These are phyloP conservation scores for Cornus kousa DNA, from an alignment of 148 eudicot species.

Conservation along the genomic window DNA sequence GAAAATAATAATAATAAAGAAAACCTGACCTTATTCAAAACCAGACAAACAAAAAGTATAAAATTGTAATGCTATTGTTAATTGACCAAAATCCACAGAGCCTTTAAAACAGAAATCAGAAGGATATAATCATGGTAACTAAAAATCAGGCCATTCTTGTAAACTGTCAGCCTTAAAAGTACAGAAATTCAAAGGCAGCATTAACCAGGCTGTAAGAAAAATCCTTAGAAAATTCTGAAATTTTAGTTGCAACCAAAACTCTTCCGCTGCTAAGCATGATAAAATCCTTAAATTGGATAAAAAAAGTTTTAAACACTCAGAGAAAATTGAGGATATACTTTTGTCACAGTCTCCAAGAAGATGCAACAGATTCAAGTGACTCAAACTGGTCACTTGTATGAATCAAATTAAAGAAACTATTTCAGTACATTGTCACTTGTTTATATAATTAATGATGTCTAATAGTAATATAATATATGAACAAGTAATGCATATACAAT, in stretches of 20 bases:
- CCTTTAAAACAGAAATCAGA: background rate
- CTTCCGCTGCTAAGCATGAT: background rate
- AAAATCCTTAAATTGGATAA: background rate
- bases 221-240: too few relatives aligned
- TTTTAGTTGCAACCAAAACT: too few relatives aligned
- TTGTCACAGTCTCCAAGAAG: background rate
- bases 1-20: background rate
- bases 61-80: too few relatives aligned
- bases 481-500: background rate
- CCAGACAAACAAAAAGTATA: background rate
- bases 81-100: background rate
- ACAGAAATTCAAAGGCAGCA: background rate
- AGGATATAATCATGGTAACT: background rate
- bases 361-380: background rate
- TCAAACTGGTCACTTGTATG: background rate
- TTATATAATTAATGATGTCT: too few relatives aligned
- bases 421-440: too few relatives aligned
- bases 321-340: too few relatives aligned
- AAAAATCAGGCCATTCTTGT: background rate
- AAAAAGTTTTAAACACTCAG: too few relatives aligned
- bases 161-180: background rate
- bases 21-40: background rate
- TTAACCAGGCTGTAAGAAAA: too few relatives aligned
- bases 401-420: slow-evolving; percentile 2
- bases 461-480: background rate